Conservation (phyloP, 1,284 basidiomycete species). For the Sanguinoderma infundibulare region DNA sequence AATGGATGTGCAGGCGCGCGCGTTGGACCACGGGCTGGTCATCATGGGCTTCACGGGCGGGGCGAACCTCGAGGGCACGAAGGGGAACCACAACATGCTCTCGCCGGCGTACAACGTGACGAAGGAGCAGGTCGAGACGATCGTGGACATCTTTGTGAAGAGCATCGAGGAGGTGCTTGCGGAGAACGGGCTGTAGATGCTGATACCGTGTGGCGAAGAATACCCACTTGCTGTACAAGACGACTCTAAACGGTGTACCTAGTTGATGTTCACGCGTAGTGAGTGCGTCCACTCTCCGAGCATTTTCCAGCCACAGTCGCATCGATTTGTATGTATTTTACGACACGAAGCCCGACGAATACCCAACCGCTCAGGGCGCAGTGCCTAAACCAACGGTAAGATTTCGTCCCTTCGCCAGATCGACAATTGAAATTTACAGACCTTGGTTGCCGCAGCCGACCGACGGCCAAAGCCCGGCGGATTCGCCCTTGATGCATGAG, state of each 20-base stretch:
- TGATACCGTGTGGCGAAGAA: not conserved
- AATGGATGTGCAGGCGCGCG: conserved; percentile 65
- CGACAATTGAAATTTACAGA: conserved; percentile 28
- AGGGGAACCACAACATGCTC: conserved; percentile 71
- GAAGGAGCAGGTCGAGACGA: conserved; percentile 64
- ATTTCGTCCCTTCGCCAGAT: not conserved
- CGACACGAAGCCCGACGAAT: not conserved
- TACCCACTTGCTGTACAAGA: not conserved
- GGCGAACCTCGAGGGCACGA: conserved; percentile 68
- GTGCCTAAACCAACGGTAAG: conserved; percentile 5
- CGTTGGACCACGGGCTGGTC: conserved; percentile 66
- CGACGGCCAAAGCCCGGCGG: conserved; percentile 52
- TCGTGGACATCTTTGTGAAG: conserved; percentile 63
- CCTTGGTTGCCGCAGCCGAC: conserved; percentile 59
- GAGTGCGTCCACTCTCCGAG: not conserved
- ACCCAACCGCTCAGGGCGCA: conserved; percentile 9
- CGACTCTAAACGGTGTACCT: not conserved
- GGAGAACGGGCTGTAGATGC: conserved; percentile 25
- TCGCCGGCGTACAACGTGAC: conserved; percentile 80
- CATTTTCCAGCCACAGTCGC: not conserved
- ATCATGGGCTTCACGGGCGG: conserved; percentile 76
- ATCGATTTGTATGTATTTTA: not conserved
- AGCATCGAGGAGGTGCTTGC: conserved; percentile 66
- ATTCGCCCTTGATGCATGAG: conserved; percentile 54
- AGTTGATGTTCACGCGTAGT: not conserved